Evolutionary conservation across 106 monocot species (phyloP), one percentile per base, ranked within the genome.

Genomic region (Cymbidium sinense): DNA sequence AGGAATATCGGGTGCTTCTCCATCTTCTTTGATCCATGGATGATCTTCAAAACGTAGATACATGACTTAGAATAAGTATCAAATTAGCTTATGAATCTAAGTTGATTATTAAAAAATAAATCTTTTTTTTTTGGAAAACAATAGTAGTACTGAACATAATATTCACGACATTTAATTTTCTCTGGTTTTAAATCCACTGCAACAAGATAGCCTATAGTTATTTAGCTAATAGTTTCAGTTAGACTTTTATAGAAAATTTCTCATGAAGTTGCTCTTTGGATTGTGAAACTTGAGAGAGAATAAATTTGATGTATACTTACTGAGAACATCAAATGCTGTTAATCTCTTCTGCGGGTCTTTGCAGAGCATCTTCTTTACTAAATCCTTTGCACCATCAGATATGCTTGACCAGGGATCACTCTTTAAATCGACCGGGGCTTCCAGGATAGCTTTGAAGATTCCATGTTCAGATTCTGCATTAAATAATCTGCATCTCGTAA

Each of bases 1-100:
- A 31, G 91, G 91, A 47, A 79, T 86, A 79, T 91, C 91, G 44
- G 91, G 91, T 84, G 91, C 91, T 84, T 91, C 87, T 76, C 90
- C 90, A 75, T 87, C 90, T 83, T 90, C 90, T 85, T 90, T 90
- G 81, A 90, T 87, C 91, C 91, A 91, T 75, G 91, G 91, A 80
- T 91, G 91, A 73, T 86, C 91, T 91, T 34, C 27, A 43, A 74
- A 74, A n/a, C 13, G 20, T 11, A 47, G 28, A 74, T 37, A 35
- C 15, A 34, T 34, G 9, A 27, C 27, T 64, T 64, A 64, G 64
- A 28, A 25, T 28, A 64, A 6, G 41, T 41, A 41, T 41, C 41
- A 6, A 7, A 9, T 41, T 41, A 7, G 9, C 6, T 41, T 9
- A 41, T 0, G n/a, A n/a, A n/a, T n/a, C n/a, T n/a, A n/a, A n/a